Conservation (phyloP, 441 rosid genomes). For the Populus trichocarpa region DNA sequence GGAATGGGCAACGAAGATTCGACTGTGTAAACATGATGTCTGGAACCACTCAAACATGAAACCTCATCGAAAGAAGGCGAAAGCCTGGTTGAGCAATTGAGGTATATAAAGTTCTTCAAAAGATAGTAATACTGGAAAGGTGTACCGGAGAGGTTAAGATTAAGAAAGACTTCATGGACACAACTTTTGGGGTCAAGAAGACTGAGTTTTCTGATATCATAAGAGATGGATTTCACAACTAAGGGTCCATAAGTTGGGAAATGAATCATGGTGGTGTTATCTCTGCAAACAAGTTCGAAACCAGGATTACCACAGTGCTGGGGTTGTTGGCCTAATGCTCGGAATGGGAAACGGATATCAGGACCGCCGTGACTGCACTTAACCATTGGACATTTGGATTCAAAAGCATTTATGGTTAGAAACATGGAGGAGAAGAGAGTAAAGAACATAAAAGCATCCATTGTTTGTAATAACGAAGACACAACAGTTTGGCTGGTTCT, state of each 20-base stretch:
- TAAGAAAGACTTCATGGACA: slow-evolving; percentile 53
- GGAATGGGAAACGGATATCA: slow-evolving; percentile 44
- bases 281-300: slow-evolving; percentile 40
- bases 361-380: slow-evolving; percentile 29
- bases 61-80: slow-evolving; percentile 28
- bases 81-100: slow-evolving; percentile 46
- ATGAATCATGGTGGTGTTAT: slow-evolving; percentile 40
- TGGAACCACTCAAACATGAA: slow-evolving; percentile 46
- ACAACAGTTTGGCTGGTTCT: background rate
- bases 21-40: slow-evolving; percentile 43
- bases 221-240: slow-evolving; percentile 45
- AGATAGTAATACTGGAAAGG: slow-evolving; percentile 45
- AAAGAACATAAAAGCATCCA: slow-evolving; percentile 25
- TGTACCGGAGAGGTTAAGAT: slow-evolving; percentile 52
- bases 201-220: slow-evolving; percentile 23
- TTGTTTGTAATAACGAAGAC: slow-evolving; percentile 11
- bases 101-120: slow-evolving; percentile 45
- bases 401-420: slow-evolving; percentile 12
- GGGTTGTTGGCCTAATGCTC: slow-evolving; percentile 19
- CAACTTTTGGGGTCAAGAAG: slow-evolving; percentile 52
- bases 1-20: slow-evolving; percentile 26
- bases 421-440: slow-evolving; percentile 12
- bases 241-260: slow-evolving; percentile 42
- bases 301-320: slow-evolving; percentile 26
- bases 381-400: slow-evolving; percentile 11